A percentile compares a stretch with the other conserved stretches of the same genome.
Conservation (phyloP, 2,329 filamentous ascomycete genomes). For the Cladosporium sp. region DNA sequence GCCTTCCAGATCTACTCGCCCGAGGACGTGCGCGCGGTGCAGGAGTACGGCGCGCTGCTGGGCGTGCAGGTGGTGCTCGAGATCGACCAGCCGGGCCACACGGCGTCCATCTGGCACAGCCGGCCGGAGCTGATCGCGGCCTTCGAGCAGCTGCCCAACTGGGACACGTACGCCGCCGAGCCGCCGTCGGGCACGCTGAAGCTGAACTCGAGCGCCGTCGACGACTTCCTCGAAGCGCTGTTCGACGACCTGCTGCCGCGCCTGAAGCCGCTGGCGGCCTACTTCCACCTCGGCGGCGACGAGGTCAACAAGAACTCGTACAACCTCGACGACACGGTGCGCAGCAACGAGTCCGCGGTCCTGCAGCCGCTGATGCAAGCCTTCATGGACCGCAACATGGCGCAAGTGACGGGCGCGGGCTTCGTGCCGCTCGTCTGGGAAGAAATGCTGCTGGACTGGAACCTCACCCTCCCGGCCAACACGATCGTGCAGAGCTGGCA, state of each 20-base stretch:
- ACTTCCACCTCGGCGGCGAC: conserved; percentile 85
- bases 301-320: conserved; percentile 77
- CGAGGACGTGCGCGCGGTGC: conserved; percentile 57
- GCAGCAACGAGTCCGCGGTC: conserved; percentile 57
- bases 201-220: conserved; percentile 65
- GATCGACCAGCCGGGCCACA: conserved; percentile 77
- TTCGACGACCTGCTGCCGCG: conserved; percentile 73
- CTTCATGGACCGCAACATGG: conserved; percentile 66
- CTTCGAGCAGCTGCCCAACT: conserved; percentile 48
- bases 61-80: conserved; percentile 69
- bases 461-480: conserved; percentile 63
- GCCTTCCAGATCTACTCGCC: conserved; percentile 61
- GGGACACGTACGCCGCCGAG: conserved; percentile 48
- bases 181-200: conserved; percentile 61
- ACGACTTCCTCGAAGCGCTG: conserved; percentile 64
- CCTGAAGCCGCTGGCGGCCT: conserved; percentile 58
- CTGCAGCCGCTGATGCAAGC: conserved; percentile 70
- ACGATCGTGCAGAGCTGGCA: conserved; percentile 77
- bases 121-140: conserved; percentile 68
- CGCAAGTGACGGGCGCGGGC: conserved; percentile 55
- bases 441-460: conserved; percentile 75
- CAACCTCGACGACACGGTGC: conserved; percentile 64
- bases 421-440: conserved; percentile 80
- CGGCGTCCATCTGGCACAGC: conserved; percentile 58
- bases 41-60: conserved; percentile 62